Base-by-base conservation (phyloP, 2,329 filamentous ascomycete genomes). In the Trichoderma sp. region DNA sequence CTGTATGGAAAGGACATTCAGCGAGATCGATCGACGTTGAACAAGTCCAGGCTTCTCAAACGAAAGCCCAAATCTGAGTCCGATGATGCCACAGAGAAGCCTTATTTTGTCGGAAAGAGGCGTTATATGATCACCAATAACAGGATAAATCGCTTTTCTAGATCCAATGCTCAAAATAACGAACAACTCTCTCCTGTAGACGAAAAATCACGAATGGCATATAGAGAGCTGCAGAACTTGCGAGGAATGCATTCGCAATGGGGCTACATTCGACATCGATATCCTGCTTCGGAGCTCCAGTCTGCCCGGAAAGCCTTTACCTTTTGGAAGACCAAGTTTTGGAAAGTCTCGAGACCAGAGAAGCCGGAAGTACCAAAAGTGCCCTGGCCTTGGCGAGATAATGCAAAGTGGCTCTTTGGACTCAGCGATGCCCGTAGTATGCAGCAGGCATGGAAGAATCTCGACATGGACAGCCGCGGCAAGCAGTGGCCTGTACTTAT, bases 401-500 rank as follows among this genome's bases (percentile, higher is more conserved):
- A 74, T 21, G 74, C 73, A 2, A 74, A 72, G 43, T 76, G 75
- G 73, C 69, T 82, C 8, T 75, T 78, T n/a, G 72, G 76, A 34
- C 69, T 76, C 13, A 73, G 77, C 4, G 73, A 66, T 28, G 64
- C 75, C 11, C 71, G 76, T 0, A 70, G 70, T 7, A 81, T 83
- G 77, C 74, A 72, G 26, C 71, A 70, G 13, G 74, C 75, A 1
- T 83, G 82, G 80, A 66, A 74, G 14, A 60, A 61, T 10, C 63
- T 80, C 5, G 72, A 79, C 3, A 10, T 68, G 2, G 70, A 76
- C 28, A 66, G 69, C 58, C 75, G 78, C 32, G 70, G 70, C 32
- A 49, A 70, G 13, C 70, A 70, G 32, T 82, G 79, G 81, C 76
- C 76, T 5, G 59, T 68, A 5, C 60, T 77, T 21, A 80, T 83